Evolutionary conservation across 805 yeast genomes (phyloP).

Genomic region (Groenewaldozyma salmanticensis): DNA sequence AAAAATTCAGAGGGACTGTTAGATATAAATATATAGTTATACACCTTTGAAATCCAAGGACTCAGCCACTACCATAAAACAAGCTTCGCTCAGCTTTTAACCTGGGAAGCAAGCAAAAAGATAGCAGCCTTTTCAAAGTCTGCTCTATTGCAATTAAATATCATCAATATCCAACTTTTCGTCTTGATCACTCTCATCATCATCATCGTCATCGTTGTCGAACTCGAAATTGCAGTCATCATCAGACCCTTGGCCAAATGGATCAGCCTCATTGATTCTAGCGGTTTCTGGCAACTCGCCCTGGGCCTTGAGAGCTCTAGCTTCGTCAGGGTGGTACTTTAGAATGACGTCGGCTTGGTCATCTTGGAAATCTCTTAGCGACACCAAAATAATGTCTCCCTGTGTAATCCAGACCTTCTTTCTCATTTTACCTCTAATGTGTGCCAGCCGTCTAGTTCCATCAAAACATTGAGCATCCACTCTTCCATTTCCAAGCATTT

Average conservation of each 20-base stretch:
- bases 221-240: slow-evolving; percentile 98
- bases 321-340: slow-evolving; percentile 95
- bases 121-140: too few relatives aligned
- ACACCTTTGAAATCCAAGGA: too few relatives aligned
- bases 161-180: slow-evolving; percentile 89
- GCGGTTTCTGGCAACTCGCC: slow-evolving; percentile 98
- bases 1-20: too few relatives aligned
- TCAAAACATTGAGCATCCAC: slow-evolving; percentile 94
- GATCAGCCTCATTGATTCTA: slow-evolving; percentile 94
- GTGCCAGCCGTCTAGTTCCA: slow-evolving; percentile 89
- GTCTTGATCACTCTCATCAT: slow-evolving; percentile 51
- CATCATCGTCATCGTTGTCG: slow-evolving; percentile 82
- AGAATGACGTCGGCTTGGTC: slow-evolving; percentile 97
- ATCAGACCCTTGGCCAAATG: slow-evolving; percentile 92
- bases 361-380: slow-evolving; percentile 97
- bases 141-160: too few relatives aligned
- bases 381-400: slow-evolving; percentile 93
- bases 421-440: slow-evolving; percentile 97
- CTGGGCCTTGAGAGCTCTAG: slow-evolving; percentile 86
- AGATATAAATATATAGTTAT: too few relatives aligned
- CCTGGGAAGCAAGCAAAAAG: too few relatives aligned
- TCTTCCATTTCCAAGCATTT: slow-evolving; percentile 98
- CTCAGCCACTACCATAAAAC: too few relatives aligned
- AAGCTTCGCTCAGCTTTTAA: too few relatives aligned
- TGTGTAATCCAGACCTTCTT: slow-evolving; percentile 99